Evolutionary conservation across 345 rosid genomes (phyloP), one percentile per base, ranked within the genome.

Genomic region (Rubroshorea leprosula): DNA sequence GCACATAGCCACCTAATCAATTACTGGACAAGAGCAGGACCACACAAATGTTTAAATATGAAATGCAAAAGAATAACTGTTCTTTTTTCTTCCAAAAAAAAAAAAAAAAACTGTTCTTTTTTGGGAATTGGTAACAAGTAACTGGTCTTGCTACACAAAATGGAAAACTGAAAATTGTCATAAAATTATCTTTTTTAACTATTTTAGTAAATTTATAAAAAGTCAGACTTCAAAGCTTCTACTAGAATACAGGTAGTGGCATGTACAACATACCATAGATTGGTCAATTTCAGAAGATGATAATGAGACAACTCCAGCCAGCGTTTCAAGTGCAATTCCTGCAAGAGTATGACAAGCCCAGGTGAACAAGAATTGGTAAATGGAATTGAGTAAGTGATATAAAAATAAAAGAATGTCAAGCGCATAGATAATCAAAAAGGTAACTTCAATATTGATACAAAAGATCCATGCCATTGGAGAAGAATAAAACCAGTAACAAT

Each of bases 251-350:
- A 61, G 56, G 26, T 12, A 61, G 23, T 35, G 31, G 22, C 6
- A 29, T 38, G 23, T 51, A 52, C 63, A 61, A 62, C 65, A 69
- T 82, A 94, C 99, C 95, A 86, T 61, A 27, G 95, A 87, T 49
- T 74, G 87, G 71, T 81, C 84, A 49, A 87, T 72, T 73, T 80
- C 95, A 22, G 86, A 74, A 66, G 96, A 73, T 51, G 97, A 80
- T 72, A 94, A 68, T 29, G 86, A 80, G 68, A 94, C 71, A 59
- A 84, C 82, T 54, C 93, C 93, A 64, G 97, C 89, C 68, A 94
- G 89, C 2, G 96, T 66, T 74, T 94, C 89, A 44, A 85, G 86
- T 9, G 96, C 99, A 71, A 90, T 54, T 66, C 97, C 99, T 90
- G 85, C 45, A 64, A 63, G 10, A 54, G 57, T 44, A 67, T 23